Base-by-base conservation (phyloP, 768 basidiomycete species). In the Tricholoma hemisulphureum region DNA sequence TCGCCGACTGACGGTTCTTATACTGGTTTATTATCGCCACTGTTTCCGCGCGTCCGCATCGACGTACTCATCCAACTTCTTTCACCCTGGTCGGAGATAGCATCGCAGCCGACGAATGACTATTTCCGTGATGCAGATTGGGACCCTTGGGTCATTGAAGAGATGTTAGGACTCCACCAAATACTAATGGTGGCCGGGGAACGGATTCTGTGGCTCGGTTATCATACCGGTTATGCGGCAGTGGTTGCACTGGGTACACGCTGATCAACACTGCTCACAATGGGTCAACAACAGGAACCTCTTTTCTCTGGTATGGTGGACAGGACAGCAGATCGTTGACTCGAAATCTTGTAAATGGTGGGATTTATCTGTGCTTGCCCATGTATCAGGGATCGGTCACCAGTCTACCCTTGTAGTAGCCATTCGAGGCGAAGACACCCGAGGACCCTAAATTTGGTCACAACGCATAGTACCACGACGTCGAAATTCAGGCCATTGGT, bases 221-320 rank as follows among this genome's bases (percentile, higher is more conserved):
- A 51, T 69, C 10, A n/a, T n/a, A 69, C 63, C 14, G 62, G 62
- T 8, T 75, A 72, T 29, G 69, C 71, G 5, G 73, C 75, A 4
- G 73, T 73, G 1, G 55, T 79, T 2, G 65, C 58, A 2, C 41
- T 67, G 8, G 65, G 68, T 21, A 75, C 72, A 2, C 68, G 71
- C 1, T 79, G 76, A 73, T 76, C 55, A 77, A 78, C 61, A 75
- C 75, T 0, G 75, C 75, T 3, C 69, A 73, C 26, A 71, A 77
- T 58, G 75, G 76, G 16, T 74, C 74, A 0, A 77, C 76, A n/a
- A 77, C 76, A 1, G 76, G 76, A 3, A 62, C 68, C 14, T 77
- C 76, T 56, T 69, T 77, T 7, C 70, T 74, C n/a, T n/a, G n/a
- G n/a, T n/a, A n/a, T n/a, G n/a, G n/a, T n/a, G n/a, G n/a, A n/a